These are phyloP conservation scores for Trichoderma atrobrunneum DNA, from an alignment of 2,329 filamentous ascomycete genomes.

Conservation along the genomic window DNA sequence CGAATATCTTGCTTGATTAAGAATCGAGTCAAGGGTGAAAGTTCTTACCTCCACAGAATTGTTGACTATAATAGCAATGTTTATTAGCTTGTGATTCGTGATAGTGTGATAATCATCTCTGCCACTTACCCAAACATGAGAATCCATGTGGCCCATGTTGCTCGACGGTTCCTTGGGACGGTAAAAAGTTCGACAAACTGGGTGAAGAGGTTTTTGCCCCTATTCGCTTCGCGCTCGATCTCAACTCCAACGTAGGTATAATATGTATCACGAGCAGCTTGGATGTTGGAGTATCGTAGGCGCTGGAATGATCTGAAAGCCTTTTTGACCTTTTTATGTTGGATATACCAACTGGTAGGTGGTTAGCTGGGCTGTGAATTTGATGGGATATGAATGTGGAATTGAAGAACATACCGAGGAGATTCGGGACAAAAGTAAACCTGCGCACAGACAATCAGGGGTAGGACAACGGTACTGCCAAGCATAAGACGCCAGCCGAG, in stretches of 20 bases:
- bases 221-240: conserved; percentile 29
- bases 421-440: conserved; percentile 65
- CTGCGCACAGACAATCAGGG: conserved; percentile 50
- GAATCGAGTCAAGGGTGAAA: background rate
- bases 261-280: conserved; percentile 59
- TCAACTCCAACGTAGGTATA: conserved; percentile 43
- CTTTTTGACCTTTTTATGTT: conserved; percentile 46
- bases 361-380: background rate
- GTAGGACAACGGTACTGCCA: conserved; percentile 54
- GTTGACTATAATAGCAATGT: conserved; percentile 37
- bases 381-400: background rate
- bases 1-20: background rate
- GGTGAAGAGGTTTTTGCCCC: conserved; percentile 42
- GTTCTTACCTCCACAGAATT: conserved; percentile 28
- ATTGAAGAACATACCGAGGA: conserved; percentile 37
- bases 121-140: conserved; percentile 52
- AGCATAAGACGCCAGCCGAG: conserved; percentile 62
- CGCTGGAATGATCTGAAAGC: conserved; percentile 53
- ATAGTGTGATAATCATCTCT: too few relatives aligned
- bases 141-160: conserved; percentile 59
- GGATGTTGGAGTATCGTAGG: conserved; percentile 53
- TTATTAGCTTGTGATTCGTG: background rate
- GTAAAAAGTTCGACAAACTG: conserved; percentile 53
- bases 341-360: conserved; percentile 47
- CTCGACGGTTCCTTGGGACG: conserved; percentile 53